Conservation (phyloP, 495 filamentous ascomycete genomes). For the Bacidia gigantensis region DNA sequence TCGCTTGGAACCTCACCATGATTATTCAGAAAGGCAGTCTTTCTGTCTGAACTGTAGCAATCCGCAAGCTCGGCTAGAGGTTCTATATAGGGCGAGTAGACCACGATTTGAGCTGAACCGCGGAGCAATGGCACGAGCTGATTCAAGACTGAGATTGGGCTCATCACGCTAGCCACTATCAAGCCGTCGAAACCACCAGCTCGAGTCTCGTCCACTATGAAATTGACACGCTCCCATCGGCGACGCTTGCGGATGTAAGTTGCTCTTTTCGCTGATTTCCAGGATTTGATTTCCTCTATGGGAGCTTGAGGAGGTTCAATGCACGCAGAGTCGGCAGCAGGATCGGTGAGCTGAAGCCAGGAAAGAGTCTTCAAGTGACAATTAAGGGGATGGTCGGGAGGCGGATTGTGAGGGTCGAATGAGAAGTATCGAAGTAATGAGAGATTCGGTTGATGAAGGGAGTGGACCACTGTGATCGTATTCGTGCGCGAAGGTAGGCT, state of each 20-base stretch:
- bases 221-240: conserved; percentile 54
- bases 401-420: conserved; percentile 57
- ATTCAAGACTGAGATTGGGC: conserved; percentile 58
- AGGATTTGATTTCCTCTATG: conserved; percentile 39
- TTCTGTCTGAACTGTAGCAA: conserved; percentile 59
- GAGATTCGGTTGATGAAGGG: conserved; percentile 82
- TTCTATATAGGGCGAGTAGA: conserved; percentile 70
- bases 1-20: conserved; percentile 40
- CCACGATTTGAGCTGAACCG: conserved; percentile 70
- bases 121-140: conserved; percentile 62
- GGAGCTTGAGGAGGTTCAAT: conserved; percentile 40
- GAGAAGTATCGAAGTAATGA: conserved; percentile 73
- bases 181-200: conserved; percentile 71
- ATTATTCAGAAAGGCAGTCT: conserved; percentile 53
- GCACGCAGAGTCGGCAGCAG: conserved; percentile 56
- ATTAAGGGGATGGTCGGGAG: conserved; percentile 61
- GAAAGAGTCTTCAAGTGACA: conserved; percentile 69
- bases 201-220: conserved; percentile 57
- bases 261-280: conserved; percentile 65
- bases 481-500: conserved; percentile 42
- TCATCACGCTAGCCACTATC: conserved; percentile 66
- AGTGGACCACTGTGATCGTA: conserved; percentile 76
- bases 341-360: conserved; percentile 79
- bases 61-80: conserved; percentile 62
- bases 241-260: conserved; percentile 75